Conservation (phyloP, 108 stramenopile species). For the Cyclostephanos tholiformis region DNA sequence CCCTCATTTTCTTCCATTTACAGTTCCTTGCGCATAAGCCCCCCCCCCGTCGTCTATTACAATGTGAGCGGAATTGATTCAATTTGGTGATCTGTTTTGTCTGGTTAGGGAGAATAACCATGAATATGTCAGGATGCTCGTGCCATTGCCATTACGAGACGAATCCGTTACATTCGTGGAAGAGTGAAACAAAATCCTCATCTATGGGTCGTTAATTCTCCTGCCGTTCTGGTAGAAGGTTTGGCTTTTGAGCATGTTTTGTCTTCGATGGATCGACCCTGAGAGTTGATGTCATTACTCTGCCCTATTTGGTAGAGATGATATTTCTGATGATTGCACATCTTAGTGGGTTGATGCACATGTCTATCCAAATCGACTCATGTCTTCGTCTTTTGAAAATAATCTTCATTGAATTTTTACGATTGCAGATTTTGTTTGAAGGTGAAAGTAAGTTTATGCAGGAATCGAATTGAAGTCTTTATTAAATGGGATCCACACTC, state of each 20-base stretch:
- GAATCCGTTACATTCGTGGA: slow-evolving; percentile 51
- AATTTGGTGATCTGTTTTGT: neutral
- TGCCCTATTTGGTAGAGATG: neutral
- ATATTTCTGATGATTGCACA: slow-evolving; percentile 4
- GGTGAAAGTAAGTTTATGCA: neutral
- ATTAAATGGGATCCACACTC: slow-evolving; percentile 38
- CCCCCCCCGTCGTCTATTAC: neutral
- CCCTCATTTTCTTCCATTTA: neutral
- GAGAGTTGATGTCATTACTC: slow-evolving; percentile 47
- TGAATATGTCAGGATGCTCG: slow-evolving; percentile 50
- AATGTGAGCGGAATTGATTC: neutral
- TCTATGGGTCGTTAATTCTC: neutral
- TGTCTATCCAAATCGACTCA: no score
- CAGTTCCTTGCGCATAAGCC: neutral
- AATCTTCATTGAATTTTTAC: neutral
- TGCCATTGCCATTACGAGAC: slow-evolving; percentile 32
- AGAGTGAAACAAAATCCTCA: slow-evolving; percentile 32
- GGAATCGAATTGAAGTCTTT: neutral
- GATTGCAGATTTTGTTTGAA: neutral
- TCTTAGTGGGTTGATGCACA: slow-evolving; percentile 52
- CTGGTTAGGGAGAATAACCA: slow-evolving; percentile 12
- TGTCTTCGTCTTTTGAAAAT: slow-evolving; percentile 1
- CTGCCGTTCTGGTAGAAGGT: slow-evolving; percentile 19
- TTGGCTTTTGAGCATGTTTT: slow-evolving; percentile 13
- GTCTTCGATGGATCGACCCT: slow-evolving; percentile 46